Base-by-base conservation (phyloP, 2,329 filamentous ascomycete genomes). In the Colletotrichum spaethianum region DNA sequence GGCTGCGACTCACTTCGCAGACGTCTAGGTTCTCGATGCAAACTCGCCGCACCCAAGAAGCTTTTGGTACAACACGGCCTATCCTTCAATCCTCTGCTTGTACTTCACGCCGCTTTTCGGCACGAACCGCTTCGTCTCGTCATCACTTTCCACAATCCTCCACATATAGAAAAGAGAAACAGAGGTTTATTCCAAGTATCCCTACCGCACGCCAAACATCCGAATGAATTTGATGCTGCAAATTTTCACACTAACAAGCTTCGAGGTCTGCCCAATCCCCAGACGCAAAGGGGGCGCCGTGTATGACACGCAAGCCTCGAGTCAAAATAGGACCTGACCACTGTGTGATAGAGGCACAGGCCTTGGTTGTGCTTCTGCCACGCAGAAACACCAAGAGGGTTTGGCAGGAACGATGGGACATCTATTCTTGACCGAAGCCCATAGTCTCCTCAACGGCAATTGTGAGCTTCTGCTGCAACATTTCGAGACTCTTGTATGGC, bases 361-460 rank as follows among this genome's bases (percentile, higher is more conserved):
- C 44, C 26, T 59, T 52, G 26, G 14, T 42, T 46, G 62, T 59
- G 50, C 46, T 44, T 68, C 28, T 52, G 38, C 31, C 38, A 28
- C 11, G 31, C 46, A 59, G 44, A 38, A 23, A 31, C 28, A n/a
- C n/a, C 48, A 40, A 40, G 31, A 57, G 52, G 23, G 36, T 31
- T 36, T 36, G 63, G 12, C 52, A 12, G 48, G 44, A 57, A 36
- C 16, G 33, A 56, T 38, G 33, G n/a, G 18, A 33, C 68, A 38
- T 57, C 44, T 94, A 99, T 86, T 99, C 96, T 86, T 99, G 96
- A 75, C 96, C 96, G 81, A 99, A 99, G 74, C 96, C 96, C 87
- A 99, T 95, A 0, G 96, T 99, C 86, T 99, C 96, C 85, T 99
- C 96, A 67, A 99, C 96, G 33, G 96, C 96, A 83, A 98, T 97